Evolutionary conservation across 768 basidiomycete genomes (phyloP), one percentile per base, ranked within the genome.

Genomic region (Hericium coralloides): DNA sequence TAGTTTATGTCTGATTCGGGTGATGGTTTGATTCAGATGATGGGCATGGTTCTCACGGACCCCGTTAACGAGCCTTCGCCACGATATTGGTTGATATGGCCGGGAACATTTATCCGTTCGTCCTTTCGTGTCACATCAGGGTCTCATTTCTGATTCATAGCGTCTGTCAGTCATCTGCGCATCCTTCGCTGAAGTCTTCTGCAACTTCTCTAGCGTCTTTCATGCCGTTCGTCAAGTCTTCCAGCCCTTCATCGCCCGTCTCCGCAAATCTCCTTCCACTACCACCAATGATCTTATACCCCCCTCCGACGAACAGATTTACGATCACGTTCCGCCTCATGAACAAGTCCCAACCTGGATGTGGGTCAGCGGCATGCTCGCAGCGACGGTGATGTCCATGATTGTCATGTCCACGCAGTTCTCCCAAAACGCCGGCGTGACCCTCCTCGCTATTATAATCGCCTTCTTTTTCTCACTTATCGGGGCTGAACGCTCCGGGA

Each of bases 381-480:
- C 73, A 50, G 77, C 75, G 59, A 75, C 76, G 20, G 65, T 83
- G 61, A 69, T 82, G 64, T 79, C 72, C 47, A 75, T 75, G 60
- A 72, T 77, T 12, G 78, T 84, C 54, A 77, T 82, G 56, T 74
- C 76, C 12, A 80, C 77, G 22, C 71, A 76, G 48, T 83, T 79
- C 73, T 63, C 74, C 60, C 76, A 80, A 74, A 81, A 80, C 58
- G 79, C 83, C 58, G 81, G 81, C 31, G 79, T 80, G 53, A 78
- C 76, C 26, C 69, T 84, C 64, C 76, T 84, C 48, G 68, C 82
- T 9, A 76, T 85, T 49, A 22, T 85, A 57, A 75, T 84, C 43
- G 79, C 79, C 36, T 85, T 84, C 72, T 48, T 84, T 43, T 86
- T 85, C 71, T 82, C 82, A 31, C 84, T 86, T 70, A 80, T 85